Percentiles rank a stretch among this genome's conserved stretches.
phyloP scores from a whole-genome alignment of 139 green algal genomes.

The Coelastrella sp. region DNA sequence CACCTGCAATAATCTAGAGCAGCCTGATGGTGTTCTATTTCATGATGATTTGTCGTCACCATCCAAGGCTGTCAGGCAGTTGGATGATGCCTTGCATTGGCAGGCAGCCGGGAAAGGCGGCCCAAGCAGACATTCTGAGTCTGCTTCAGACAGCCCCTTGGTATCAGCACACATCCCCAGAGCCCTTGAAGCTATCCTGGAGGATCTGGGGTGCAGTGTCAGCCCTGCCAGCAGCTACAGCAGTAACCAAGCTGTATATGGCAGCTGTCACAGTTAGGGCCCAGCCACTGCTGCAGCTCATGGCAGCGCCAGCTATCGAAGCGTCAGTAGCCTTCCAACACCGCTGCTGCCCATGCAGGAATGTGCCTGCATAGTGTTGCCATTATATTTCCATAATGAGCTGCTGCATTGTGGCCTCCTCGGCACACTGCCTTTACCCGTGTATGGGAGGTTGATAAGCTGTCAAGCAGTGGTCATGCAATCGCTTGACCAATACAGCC shows the following conservation, averaged over 20 bases:
- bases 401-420: no score
- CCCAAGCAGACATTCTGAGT: not conserved
- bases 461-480: no score
- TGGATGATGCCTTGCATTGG: not conserved
- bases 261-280: not conserved
- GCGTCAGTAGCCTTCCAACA: not conserved
- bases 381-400: no score
- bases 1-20: not conserved
- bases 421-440: no score
- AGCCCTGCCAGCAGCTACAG: constrained; percentile 34
- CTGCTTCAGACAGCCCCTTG: not conserved
- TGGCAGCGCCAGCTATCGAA: not conserved
- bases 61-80: not conserved
- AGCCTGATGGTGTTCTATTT: not conserved
- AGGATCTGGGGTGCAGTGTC: not conserved
- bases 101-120: not conserved
- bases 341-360: no score
- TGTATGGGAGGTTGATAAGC: no score
- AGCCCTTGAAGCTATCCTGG: not conserved
- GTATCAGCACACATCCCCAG: not conserved
- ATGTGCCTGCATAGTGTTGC: no score
- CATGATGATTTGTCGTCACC: not conserved
- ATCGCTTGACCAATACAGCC: no score
- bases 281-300: not conserved
- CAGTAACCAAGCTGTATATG: constrained; percentile 7